A percentile compares a stretch with the other conserved stretches of the same genome.
phyloP scores from a whole-genome alignment of 768 basidiomycete species.

The Amanita pseudoporphyria region DNA sequence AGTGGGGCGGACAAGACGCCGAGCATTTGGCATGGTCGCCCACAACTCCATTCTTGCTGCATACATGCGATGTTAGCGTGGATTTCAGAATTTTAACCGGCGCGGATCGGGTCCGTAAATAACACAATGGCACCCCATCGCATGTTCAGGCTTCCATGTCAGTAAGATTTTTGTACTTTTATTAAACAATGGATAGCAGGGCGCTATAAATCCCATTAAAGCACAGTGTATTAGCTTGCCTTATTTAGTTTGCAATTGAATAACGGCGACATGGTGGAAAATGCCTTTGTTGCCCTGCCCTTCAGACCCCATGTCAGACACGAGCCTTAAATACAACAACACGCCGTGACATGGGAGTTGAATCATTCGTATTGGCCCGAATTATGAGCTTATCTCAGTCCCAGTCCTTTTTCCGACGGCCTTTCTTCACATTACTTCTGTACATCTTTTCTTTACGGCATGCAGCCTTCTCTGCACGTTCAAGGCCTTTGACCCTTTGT shows the following conservation, averaged over 20 bases:
- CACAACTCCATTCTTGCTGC: too few species aligned
- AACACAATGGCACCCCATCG: too few species aligned
- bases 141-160: neutral
- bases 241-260: neutral
- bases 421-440: conserved; percentile 41
- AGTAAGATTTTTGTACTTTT: neutral
- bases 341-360: neutral
- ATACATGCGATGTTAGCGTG: too few species aligned
- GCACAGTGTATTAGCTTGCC: neutral
- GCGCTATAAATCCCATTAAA: neutral
- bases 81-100: too few species aligned
- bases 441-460: conserved; percentile 42
- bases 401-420: conserved; percentile 14
- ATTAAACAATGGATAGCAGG: neutral
- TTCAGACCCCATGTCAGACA: neutral
- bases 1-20: too few species aligned
- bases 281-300: neutral
- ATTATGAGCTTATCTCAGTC: neutral
- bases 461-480: conserved; percentile 36
- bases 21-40: too few species aligned
- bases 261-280: neutral
- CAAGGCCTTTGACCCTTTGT: conserved; percentile 38
- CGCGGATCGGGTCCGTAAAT: too few species aligned
- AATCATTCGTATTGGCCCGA: neutral
- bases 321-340: neutral